A percentile compares a stretch with the other conserved stretches of the same genome.
phyloP scores from a whole-genome alignment of 164 flowering plant genomes.

The Hamamelis virginiana region DNA sequence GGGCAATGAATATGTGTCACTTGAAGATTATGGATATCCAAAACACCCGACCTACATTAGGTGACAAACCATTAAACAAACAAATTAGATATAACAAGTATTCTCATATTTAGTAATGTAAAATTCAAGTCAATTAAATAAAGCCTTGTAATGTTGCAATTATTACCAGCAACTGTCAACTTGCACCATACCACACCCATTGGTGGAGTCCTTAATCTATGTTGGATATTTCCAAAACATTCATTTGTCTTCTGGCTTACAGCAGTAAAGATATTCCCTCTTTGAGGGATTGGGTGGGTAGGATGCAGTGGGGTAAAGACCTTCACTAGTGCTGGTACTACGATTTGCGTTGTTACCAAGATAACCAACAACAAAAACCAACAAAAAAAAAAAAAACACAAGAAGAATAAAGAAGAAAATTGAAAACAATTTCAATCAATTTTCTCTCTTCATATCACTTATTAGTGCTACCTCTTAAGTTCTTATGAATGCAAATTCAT shows the following conservation, averaged over 20 bases:
- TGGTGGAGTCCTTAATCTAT: background rate
- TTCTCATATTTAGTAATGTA: background rate
- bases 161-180: background rate
- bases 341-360: no score
- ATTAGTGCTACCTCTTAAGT: background rate
- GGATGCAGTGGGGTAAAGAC: no score
- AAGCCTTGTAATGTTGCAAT: background rate
- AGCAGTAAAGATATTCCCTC: background rate
- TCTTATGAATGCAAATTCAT: no score
- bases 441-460: background rate
- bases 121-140: background rate
- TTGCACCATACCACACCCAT: background rate
- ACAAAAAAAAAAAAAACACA: no score
- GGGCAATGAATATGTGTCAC: slow-evolving; percentile 96
- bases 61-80: background rate
- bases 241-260: background rate
- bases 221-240: background rate
- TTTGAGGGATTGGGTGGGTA: background rate
- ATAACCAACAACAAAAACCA: no score
- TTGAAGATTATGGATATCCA: slow-evolving; percentile 52
- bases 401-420: background rate
- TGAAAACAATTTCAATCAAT: background rate
- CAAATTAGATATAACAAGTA: background rate
- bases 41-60: slow-evolving; percentile 88
- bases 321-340: no score